These are phyloP conservation scores for Podospora appendiculata DNA, from an alignment of 495 filamentous ascomycete species.

Conservation along the genomic window DNA sequence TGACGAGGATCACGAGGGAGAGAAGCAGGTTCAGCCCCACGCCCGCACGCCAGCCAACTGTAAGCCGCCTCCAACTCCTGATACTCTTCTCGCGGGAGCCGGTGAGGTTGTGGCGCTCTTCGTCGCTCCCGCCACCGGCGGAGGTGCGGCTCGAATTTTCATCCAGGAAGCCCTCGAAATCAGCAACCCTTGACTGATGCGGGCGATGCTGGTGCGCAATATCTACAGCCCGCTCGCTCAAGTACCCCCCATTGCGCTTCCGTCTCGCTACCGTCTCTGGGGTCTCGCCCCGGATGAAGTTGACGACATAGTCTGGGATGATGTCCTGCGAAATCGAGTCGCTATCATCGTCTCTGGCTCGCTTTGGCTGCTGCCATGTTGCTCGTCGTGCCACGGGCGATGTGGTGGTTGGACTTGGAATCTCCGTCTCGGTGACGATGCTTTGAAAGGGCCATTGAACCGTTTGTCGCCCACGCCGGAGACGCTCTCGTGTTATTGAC, in stretches of 20 bases:
- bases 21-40: conserved; percentile 29
- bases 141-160: conserved; percentile 1
- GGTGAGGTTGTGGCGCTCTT: conserved; percentile 5
- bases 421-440: conserved; percentile 14
- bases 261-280: conserved; percentile 33
- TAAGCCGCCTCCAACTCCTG: conserved; percentile 12
- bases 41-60: conserved; percentile 31
- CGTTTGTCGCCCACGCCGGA: conserved; percentile 10
- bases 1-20: conserved; percentile 28
- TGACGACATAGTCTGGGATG: conserved; percentile 39
- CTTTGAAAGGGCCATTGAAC: conserved; percentile 30
- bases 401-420: conserved; percentile 7
- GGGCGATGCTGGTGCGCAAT: conserved; percentile 14
- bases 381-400: conserved; percentile 9
- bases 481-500: conserved; percentile 2
- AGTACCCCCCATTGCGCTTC: conserved; percentile 26
- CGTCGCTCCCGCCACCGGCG: neutral
- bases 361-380: conserved; percentile 17
- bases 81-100: neutral
- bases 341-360: neutral
- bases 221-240: conserved; percentile 23
- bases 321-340: conserved; percentile 24
- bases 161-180: conserved; percentile 22
- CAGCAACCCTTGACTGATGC: conserved; percentile 26
- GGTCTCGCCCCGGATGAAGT: conserved; percentile 36